Evolutionary conservation across 2,329 filamentous ascomycete genomes (phyloP), one percentile per base, ranked within the genome.

Genomic region (Amphichorda felina): DNA sequence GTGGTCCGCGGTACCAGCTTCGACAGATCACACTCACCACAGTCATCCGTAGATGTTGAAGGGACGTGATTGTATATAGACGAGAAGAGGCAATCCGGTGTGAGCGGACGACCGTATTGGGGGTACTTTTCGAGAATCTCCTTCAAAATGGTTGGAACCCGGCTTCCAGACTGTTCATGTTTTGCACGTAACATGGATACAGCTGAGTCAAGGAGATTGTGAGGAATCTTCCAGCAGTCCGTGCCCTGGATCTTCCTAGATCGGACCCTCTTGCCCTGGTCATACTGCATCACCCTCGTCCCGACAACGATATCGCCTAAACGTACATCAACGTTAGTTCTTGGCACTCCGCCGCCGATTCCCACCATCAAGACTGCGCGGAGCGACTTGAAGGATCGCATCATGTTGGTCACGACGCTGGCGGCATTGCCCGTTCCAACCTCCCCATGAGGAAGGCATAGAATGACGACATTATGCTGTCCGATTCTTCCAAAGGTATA

Each of bases 401-500:
- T 13, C 32, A 45, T 34, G 14, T 44, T 30, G 13, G 32, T 42
- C 8, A 41, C n/a, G 0, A 51, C 49, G 1, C 25, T 45, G 0
- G 50, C 42, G 0, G 51, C 48, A 2, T 44, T 47, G 4, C 44
- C 50, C 0, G 34, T 46, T 0, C 50, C 50, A 2, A 50, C 50
- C 7, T 44, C 37, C 0, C 34, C 37, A 2, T 8, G 8, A 1
- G 48, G 51, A 2, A 53, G 7, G 4, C 49, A 51, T 1, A 45
- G 47, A n/a, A 53, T 43, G 5, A 48, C 50, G 13, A 53, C 18
- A 1, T 53, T 49, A 22, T 54, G 51, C 0, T 30, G 13, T 0
- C 17, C 16, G 1, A 55, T 45, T 3, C 30, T 42, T 0, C 51
- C 51, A 0, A 55, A 19, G 0, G 16, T 34, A 14, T 54, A 55